phyloP scores from a whole-genome alignment of 139 green algal genomes.

The Tetradesmus lagerheimii region DNA sequence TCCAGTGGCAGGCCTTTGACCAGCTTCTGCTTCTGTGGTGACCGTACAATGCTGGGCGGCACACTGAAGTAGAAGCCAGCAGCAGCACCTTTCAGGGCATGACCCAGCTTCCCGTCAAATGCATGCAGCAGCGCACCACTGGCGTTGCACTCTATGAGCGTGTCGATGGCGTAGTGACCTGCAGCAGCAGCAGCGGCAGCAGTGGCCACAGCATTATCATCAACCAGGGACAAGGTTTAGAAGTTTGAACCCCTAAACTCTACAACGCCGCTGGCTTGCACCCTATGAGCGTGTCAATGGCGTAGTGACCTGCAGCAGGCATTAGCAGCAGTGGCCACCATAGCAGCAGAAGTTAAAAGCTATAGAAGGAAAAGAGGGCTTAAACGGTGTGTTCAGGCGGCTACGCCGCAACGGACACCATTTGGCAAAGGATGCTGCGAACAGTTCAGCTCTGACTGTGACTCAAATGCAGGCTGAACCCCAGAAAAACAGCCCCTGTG shows the following conservation, averaged over 20 bases:
- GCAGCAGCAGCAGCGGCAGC: not conserved
- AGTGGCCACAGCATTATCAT: not conserved
- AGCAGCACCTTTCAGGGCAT: conserved; percentile 21
- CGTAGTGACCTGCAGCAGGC: not conserved
- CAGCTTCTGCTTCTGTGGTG: conserved; percentile 39
- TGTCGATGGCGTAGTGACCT: conserved; percentile 35
- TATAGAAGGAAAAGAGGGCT: too few species aligned
- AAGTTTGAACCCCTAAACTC: too few species aligned
- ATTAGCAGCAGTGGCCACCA: not conserved
- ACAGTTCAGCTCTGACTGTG: too few species aligned
- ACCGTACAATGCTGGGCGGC: conserved; percentile 40
- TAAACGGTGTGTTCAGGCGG: too few species aligned
- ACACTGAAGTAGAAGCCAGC: conserved; percentile 34
- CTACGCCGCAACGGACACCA: too few species aligned
- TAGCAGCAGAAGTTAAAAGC: too few species aligned
- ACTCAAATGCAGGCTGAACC: too few species aligned
- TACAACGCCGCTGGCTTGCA: too few species aligned
- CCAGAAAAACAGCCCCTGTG: too few species aligned
- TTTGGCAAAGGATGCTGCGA: too few species aligned
- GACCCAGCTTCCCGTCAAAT: conserved; percentile 40
- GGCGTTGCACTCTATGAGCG: not conserved
- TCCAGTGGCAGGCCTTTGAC: conserved; percentile 37
- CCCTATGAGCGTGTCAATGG: too few species aligned
- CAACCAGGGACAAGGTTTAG: too few species aligned
- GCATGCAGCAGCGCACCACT: conserved; percentile 22